These are phyloP conservation scores for Mrakia frigida DNA, from an alignment of 768 basidiomycete species.

Conservation along the genomic window DNA sequence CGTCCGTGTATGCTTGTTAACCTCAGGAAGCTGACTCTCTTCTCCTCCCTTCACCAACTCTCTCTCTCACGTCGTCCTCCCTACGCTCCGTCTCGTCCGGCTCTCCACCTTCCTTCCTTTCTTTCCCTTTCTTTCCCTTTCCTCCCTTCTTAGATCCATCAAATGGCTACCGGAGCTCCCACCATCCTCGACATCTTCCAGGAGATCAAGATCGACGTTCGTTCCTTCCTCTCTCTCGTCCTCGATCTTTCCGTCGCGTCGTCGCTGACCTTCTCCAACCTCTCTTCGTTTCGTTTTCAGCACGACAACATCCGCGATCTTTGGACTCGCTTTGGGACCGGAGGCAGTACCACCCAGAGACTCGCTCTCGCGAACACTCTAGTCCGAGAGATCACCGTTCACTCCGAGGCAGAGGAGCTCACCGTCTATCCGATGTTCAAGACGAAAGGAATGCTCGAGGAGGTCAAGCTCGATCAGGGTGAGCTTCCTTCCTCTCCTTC, in stretches of 20 bases:
- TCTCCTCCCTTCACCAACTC: background rate
- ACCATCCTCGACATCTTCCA: background rate
- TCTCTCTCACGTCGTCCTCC: too few species aligned
- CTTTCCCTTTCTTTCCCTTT: background rate
- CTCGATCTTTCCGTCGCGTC: background rate
- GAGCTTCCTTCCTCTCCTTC: background rate
- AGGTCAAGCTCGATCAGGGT: background rate
- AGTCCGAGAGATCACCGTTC: background rate
- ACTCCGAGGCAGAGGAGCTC: background rate
- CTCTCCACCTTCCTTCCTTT: background rate
- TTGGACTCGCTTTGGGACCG: background rate
- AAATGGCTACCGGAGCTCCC: background rate
- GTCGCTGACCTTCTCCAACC: background rate
- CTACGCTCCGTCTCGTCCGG: too few species aligned
- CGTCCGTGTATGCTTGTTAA: background rate
- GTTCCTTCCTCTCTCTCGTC: background rate
- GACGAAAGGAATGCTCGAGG: background rate
- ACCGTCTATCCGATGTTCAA: background rate
- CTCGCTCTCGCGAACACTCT: background rate
- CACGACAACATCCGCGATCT: conserved; percentile 5
- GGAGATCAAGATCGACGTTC: background rate
- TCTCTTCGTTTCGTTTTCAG: background rate
- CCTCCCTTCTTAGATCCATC: background rate
- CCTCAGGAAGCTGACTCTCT: background rate
- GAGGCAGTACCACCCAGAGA: background rate